These are phyloP conservation scores for Saccharomycopsis selenospora DNA, from an alignment of 805 yeast species.

Conservation along the genomic window DNA sequence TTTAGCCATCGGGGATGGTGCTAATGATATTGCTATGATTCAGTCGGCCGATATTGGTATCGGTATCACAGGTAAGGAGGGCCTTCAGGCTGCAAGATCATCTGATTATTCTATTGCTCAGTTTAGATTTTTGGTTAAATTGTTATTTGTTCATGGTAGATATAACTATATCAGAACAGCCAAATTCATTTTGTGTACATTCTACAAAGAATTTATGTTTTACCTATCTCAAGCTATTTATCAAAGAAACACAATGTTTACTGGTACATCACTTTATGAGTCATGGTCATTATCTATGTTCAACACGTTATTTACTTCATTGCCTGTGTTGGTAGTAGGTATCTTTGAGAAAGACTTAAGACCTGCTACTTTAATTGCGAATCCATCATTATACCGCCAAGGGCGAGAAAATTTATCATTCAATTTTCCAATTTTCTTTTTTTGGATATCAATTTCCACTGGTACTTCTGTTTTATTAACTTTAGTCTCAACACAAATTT, in stretches of 20 bases:
- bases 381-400: slow-evolving; percentile 78
- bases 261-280: slow-evolving; percentile 91
- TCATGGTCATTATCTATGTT: slow-evolving; percentile 97
- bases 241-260: slow-evolving; percentile 79
- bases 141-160: slow-evolving; percentile 88
- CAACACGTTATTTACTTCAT: slow-evolving; percentile 88
- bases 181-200: slow-evolving; percentile 87
- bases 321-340: slow-evolving; percentile 90
- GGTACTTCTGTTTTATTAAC: slow-evolving; percentile 63
- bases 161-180: slow-evolving; percentile 90
- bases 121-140: slow-evolving; percentile 74
- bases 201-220: slow-evolving; percentile 87
- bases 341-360: slow-evolving; percentile 87
- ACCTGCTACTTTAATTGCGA: slow-evolving; percentile 82
- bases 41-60: slow-evolving; percentile 97
- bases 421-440: slow-evolving; percentile 57
- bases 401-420: slow-evolving; percentile 75
- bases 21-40: slow-evolving; percentile 98
- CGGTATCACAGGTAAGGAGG: slow-evolving; percentile 96
- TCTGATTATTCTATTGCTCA: slow-evolving; percentile 95
- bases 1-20: slow-evolving; percentile 97
- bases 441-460: slow-evolving; percentile 76
- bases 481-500: slow-evolving; percentile 56
- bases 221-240: slow-evolving; percentile 82
- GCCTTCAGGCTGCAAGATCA: slow-evolving; percentile 91